phyloP scores from a whole-genome alignment of 768 basidiomycete species.

The Calocybe cyanea region DNA sequence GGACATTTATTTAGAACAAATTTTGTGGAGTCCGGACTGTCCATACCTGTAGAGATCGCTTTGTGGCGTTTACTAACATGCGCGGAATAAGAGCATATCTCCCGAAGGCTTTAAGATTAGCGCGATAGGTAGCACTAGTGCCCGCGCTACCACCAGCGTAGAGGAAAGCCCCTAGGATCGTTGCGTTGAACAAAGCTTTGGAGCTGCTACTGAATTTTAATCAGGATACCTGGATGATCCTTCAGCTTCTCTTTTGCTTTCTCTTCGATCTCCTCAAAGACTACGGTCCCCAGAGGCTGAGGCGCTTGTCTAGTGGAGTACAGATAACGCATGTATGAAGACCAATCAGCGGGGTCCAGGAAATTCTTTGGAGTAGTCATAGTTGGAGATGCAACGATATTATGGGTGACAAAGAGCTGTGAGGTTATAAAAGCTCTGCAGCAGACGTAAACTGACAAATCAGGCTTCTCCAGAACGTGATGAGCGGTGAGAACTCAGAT shows the following conservation, averaged over 20 bases:
- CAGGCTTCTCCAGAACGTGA: too few species aligned
- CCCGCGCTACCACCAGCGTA: slow-evolving; percentile 82
- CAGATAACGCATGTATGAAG: slow-evolving; percentile 34
- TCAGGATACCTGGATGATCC: slow-evolving; percentile 50
- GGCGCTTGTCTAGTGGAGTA: slow-evolving; percentile 37
- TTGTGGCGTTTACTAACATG: slow-evolving; percentile 63
- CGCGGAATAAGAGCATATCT: slow-evolving; percentile 76
- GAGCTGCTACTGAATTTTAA: too few species aligned
- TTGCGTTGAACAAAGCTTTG: neutral
- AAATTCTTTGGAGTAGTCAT: too few species aligned
- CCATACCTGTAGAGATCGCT: slow-evolving; percentile 56
- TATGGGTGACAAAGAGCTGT: too few species aligned
- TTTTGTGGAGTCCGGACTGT: neutral
- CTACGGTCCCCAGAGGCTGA: slow-evolving; percentile 56
- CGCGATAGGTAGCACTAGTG: slow-evolving; percentile 57
- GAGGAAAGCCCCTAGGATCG: slow-evolving; percentile 54
- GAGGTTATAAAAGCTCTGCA: too few species aligned
- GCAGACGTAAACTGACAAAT: too few species aligned
- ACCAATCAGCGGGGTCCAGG: slow-evolving; percentile 25
- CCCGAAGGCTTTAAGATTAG: slow-evolving; percentile 61
- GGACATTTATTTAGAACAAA: neutral
- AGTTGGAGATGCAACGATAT: too few species aligned
- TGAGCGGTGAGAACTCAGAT: too few species aligned
- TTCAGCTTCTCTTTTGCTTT: slow-evolving; percentile 62
- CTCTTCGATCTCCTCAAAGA: slow-evolving; percentile 59